phyloP scores from a whole-genome alignment of 768 basidiomycete genomes.

The Neoboletus subvelutipes region DNA sequence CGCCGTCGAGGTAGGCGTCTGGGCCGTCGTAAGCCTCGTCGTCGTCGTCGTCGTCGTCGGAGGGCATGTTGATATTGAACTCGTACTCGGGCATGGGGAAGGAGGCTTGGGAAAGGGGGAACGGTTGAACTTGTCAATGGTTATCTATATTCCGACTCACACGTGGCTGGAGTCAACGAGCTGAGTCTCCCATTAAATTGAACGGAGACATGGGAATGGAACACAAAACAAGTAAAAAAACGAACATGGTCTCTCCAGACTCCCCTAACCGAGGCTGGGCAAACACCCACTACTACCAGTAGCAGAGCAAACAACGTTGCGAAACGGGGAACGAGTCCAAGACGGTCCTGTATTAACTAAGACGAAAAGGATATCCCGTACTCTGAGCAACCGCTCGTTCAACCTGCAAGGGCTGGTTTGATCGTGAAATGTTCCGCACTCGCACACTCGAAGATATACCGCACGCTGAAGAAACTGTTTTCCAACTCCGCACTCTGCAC shows the following conservation, averaged over 20 bases:
- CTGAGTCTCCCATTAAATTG: not conserved
- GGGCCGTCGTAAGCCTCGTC: conserved; percentile 36
- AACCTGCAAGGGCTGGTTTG: not conserved
- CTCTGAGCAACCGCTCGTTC: not conserved
- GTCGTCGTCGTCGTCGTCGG: conserved; percentile 33
- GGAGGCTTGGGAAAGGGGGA: not conserved
- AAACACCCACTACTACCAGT: too few species aligned
- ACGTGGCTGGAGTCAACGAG: conserved; percentile 1
- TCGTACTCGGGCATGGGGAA: conserved; percentile 22
- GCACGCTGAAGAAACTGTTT: conserved; percentile 6
- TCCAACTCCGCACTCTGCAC: conserved; percentile 27
- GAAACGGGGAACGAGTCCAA: not conserved
- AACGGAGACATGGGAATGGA: not conserved
- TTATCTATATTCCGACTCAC: conserved; percentile 6
- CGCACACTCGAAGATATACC: not conserved
- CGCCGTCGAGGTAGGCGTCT: conserved; percentile 35
- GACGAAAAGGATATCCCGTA: not conserved
- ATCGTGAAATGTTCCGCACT: not conserved
- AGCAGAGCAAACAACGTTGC: not conserved
- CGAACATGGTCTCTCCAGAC: not conserved
- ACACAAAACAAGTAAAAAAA: not conserved
- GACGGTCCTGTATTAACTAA: not conserved
- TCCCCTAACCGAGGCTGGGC: not conserved
- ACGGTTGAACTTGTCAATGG: not conserved
- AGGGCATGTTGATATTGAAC: conserved; percentile 16